phyloP scores from a whole-genome alignment of 257 asterid genomes.

The Cinchona pubescens region DNA sequence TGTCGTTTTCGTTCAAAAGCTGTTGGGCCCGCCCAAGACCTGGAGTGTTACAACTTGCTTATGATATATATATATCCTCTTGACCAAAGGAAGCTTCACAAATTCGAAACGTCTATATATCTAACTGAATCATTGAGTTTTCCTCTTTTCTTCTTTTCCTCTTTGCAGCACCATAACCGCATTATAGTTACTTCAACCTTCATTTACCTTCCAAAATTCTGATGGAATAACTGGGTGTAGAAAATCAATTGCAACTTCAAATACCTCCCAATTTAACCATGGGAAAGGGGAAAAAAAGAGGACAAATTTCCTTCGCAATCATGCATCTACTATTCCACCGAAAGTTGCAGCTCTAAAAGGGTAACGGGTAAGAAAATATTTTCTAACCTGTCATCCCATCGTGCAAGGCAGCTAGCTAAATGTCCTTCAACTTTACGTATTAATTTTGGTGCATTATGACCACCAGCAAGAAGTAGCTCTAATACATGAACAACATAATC shows the following conservation, averaged over 20 bases:
- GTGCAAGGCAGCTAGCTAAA: slow-evolving; percentile 82
- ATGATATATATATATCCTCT: too few species aligned
- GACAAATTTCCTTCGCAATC: neutral
- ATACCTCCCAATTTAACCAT: neutral
- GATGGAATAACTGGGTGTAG: too few species aligned
- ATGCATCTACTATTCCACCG: neutral
- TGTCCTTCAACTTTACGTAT: slow-evolving; percentile 70
- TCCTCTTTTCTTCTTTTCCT: too few species aligned
- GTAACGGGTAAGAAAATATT: slow-evolving; percentile 8
- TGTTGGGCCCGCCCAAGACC: too few species aligned
- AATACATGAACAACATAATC: slow-evolving; percentile 20
- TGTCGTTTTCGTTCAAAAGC: too few species aligned
- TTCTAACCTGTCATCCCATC: slow-evolving; percentile 96
- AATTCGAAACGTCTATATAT: too few species aligned
- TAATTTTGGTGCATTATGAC: slow-evolving; percentile 74
- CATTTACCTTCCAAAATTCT: too few species aligned
- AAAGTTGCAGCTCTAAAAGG: neutral
- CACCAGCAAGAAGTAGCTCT: slow-evolving; percentile 87
- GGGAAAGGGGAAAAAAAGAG: neutral
- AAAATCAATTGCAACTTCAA: neutral
- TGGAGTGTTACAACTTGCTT: too few species aligned
- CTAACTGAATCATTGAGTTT: neutral
- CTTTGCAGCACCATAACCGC: neutral
- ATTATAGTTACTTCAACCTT: neutral
- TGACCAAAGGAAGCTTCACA: neutral